Percentiles rank a stretch among this genome's conserved stretches.
Evolutionary conservation across 75 land plant species (phyloP).

Genomic region (Cunninghamia lanceolata): DNA sequence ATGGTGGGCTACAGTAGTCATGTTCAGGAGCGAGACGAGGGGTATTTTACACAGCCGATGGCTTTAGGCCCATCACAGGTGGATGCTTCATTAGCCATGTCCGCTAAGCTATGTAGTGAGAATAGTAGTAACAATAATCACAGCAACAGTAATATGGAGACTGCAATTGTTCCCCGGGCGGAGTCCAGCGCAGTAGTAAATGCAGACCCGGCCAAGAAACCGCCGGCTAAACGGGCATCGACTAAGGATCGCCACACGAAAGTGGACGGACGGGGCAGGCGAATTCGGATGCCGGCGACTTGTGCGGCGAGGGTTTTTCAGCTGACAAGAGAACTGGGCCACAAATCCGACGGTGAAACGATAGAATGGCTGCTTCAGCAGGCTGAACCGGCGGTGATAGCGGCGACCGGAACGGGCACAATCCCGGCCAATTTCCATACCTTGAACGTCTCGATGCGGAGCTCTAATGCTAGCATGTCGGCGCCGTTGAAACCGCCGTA

Average conservation of each 20-base stretch:
- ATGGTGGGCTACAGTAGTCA: slow-evolving; percentile 37
- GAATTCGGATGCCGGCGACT: slow-evolving; percentile 86
- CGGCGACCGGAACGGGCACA: slow-evolving; percentile 91
- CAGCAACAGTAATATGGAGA: not conserved
- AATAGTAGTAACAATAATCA: not conserved
- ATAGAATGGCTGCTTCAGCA: slow-evolving; percentile 91
- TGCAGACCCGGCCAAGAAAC: slow-evolving; percentile 41
- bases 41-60: slow-evolving; percentile 9
- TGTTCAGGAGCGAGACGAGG: slow-evolving; percentile 25
- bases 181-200: slow-evolving; percentile 8
- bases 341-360: slow-evolving; percentile 90
- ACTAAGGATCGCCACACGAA: slow-evolving; percentile 89
- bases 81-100: slow-evolving; percentile 34
- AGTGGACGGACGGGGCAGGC: slow-evolving; percentile 82
- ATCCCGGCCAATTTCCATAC: slow-evolving; percentile 80
- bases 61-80: slow-evolving; percentile 17
- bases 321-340: slow-evolving; percentile 79
- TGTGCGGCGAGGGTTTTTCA: slow-evolving; percentile 89
- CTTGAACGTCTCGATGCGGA: slow-evolving; percentile 68
- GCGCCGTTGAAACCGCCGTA: slow-evolving; percentile 25
- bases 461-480: slow-evolving; percentile 59
- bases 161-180: not conserved
- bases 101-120: slow-evolving; percentile 17
- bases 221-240: slow-evolving; percentile 76
- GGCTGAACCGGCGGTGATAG: slow-evolving; percentile 86